phyloP scores from a whole-genome alignment of 768 basidiomycete genomes.

The Pholiota molesta region DNA sequence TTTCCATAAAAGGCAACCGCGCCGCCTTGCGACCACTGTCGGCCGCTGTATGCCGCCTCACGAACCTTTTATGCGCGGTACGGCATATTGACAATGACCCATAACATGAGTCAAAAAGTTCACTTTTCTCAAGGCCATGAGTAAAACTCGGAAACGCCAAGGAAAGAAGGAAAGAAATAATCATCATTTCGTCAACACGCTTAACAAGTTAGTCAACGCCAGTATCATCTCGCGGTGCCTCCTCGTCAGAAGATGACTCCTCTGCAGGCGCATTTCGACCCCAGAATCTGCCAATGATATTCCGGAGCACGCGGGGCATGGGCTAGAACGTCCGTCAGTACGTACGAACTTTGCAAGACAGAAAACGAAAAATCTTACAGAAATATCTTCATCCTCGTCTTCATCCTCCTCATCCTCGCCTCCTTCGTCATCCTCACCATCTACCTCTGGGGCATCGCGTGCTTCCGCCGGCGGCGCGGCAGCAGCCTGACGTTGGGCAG shows the following conservation, averaged over 20 bases:
- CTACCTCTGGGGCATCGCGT: slow-evolving; percentile 29
- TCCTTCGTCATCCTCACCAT: slow-evolving; percentile 30
- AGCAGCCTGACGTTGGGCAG: background rate
- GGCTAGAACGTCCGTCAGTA: slow-evolving; percentile 39
- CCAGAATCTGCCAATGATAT: slow-evolving; percentile 64
- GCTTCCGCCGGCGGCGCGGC: background rate
- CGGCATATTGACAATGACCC: background rate
- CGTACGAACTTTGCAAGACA: background rate
- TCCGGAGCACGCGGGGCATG: slow-evolving; percentile 61
- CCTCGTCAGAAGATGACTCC: slow-evolving; percentile 47
- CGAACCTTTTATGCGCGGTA: too few species aligned
- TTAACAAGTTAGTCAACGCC: slow-evolving; percentile 33
- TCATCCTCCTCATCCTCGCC: slow-evolving; percentile 40
- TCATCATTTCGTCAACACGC: background rate
- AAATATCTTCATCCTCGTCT: slow-evolving; percentile 48
- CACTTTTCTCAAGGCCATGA: background rate
- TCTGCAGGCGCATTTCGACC: slow-evolving; percentile 34
- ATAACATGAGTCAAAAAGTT: background rate
- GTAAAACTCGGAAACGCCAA: background rate
- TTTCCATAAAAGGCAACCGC: slow-evolving; percentile 1
- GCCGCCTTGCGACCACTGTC: background rate
- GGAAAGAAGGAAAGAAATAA: too few species aligned
- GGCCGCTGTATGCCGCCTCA: too few species aligned
- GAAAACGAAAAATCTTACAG: slow-evolving; percentile 40
- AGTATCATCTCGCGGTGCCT: slow-evolving; percentile 29